phyloP scores from a whole-genome alignment of 179 eudicot species.

The Nepenthes alata region DNA sequence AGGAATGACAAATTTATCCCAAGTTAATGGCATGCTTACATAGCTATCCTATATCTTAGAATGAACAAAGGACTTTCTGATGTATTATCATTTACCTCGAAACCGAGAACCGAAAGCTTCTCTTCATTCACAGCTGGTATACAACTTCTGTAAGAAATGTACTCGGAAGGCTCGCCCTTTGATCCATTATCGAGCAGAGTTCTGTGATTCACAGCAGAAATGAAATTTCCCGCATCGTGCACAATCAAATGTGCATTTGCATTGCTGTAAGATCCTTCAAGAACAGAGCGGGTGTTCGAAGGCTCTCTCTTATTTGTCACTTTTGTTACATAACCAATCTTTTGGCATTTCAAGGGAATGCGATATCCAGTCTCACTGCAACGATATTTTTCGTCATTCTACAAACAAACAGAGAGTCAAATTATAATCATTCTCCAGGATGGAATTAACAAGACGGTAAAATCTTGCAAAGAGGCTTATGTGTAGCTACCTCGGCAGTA shows the following conservation, averaged over 20 bases:
- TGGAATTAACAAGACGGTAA: neutral
- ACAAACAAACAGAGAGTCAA: slow-evolving; percentile 13
- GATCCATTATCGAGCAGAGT: slow-evolving; percentile 31
- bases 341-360: slow-evolving; percentile 63
- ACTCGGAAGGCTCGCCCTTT: slow-evolving; percentile 26
- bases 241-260: slow-evolving; percentile 9
- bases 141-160: slow-evolving; percentile 79
- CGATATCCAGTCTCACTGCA: slow-evolving; percentile 98
- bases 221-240: slow-evolving; percentile 12
- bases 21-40: too few species aligned
- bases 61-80: neutral
- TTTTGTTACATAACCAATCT: slow-evolving; percentile 24
- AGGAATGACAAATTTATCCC: too few species aligned
- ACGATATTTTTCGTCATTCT: slow-evolving; percentile 68
- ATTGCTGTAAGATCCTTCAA: slow-evolving; percentile 19
- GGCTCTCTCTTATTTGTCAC: slow-evolving; percentile 17
- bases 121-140: slow-evolving; percentile 66
- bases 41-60: too few species aligned
- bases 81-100: slow-evolving; percentile 51
- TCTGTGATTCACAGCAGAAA: slow-evolving; percentile 23
- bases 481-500: neutral
- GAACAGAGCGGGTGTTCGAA: slow-evolving; percentile 26
- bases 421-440: neutral
- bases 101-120: slow-evolving; percentile 65
- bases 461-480: too few species aligned